A percentile compares a stretch with the other conserved stretches of the same genome.
Conservation (phyloP, 73 alveolate species). For the Paramecium octaurelia region DNA sequence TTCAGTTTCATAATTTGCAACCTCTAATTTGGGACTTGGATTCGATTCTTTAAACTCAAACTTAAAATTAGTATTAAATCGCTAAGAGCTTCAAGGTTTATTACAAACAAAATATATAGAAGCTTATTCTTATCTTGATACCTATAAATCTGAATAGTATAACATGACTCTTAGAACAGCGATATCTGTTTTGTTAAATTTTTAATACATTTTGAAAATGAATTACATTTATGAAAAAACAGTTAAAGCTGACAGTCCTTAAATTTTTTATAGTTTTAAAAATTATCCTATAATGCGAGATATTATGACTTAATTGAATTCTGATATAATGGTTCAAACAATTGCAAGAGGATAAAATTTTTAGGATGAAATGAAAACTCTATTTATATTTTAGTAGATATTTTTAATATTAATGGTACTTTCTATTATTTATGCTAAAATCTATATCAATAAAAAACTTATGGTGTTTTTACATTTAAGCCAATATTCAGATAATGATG, state of each 20-base stretch:
- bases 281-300: not conserved
- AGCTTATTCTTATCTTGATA: not conserved
- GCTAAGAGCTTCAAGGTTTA: not conserved
- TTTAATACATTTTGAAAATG: not conserved
- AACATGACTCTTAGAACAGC: not conserved
- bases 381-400: not conserved
- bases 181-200: not conserved
- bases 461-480: not conserved
- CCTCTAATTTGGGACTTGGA: not conserved
- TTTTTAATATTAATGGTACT: not conserved
- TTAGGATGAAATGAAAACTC: not conserved
- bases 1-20: not conserved
- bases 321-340: not conserved
- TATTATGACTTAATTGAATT: not conserved
- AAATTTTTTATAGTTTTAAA: not conserved
- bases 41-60: not conserved
- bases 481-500: not conserved
- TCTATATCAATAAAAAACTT: not conserved
- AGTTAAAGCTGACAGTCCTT: conserved; percentile 20
- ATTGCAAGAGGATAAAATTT: not conserved
- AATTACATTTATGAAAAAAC: not conserved
- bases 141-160: not conserved
- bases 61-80: not conserved
- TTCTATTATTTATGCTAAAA: not conserved
- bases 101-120: not conserved